Percentiles rank a stretch among this genome's conserved stretches.
Conservation (phyloP, 345 rosid species). For the Boechera divaricarpa region DNA sequence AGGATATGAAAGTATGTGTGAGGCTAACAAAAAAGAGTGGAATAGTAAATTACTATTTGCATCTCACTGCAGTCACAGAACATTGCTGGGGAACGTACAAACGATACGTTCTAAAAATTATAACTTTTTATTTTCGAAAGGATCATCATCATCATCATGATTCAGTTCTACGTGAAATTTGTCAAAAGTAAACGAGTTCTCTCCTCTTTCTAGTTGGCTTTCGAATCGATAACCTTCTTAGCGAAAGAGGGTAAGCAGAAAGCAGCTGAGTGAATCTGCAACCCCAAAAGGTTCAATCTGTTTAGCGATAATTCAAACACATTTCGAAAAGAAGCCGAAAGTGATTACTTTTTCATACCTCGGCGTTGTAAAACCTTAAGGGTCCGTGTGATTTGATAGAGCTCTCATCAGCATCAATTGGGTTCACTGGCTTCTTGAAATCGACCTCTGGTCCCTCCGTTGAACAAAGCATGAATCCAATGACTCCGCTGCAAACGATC, state of each 20-base stretch:
- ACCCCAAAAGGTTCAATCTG: neutral
- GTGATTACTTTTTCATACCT: slow-evolving; percentile 49
- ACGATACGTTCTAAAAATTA: neutral
- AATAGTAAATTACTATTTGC: neutral
- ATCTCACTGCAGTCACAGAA: slow-evolving; percentile 3
- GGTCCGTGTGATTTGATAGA: slow-evolving; percentile 55
- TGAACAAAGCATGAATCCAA: slow-evolving; percentile 98
- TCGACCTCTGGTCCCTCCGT: slow-evolving; percentile 88
- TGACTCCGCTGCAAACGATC: slow-evolving; percentile 71
- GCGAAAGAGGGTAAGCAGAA: slow-evolving; percentile 96
- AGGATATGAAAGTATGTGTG: neutral
- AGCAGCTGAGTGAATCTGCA: slow-evolving; percentile 90
- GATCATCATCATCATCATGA: slow-evolving; percentile 12
- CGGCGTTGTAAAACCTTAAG: slow-evolving; percentile 78
- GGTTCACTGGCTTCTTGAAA: slow-evolving; percentile 85
- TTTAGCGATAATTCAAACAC: neutral
- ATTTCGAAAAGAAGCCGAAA: neutral
- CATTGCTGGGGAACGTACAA: neutral
- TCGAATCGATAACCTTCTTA: slow-evolving; percentile 78
- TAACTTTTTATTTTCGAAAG: neutral
- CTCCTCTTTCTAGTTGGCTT: slow-evolving; percentile 45
- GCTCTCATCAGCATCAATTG: slow-evolving; percentile 56
- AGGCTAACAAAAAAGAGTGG: neutral
- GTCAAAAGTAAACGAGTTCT: neutral
- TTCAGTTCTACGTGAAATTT: neutral